Evolutionary conservation across 805 yeast species (phyloP), one percentile per base, ranked within the genome.

Genomic region (Komagataella phaffii): DNA sequence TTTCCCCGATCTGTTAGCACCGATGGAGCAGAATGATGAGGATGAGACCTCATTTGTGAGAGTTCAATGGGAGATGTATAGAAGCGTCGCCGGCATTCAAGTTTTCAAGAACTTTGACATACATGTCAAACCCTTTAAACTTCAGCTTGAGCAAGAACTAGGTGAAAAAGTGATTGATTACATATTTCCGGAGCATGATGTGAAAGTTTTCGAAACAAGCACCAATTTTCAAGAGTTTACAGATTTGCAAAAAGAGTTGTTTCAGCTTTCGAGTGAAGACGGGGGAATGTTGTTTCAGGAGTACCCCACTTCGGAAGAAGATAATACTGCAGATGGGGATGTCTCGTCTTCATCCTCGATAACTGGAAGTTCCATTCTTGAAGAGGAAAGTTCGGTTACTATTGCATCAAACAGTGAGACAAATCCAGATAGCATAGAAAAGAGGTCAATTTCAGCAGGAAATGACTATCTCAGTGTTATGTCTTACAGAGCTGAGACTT

Each of bases 51-150:
- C 78, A 54, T 62, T 83, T 6, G 64, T 66, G n/a, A 45, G 23
- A 6, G 64, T 81, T 2, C 61, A 67, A 8, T 90, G 98, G 98
- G 76, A 79, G n/a, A 78, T 85, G 81, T 77, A 84, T 50, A 79
- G 77, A 51, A 88, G 95, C 0, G 84, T 91, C 52, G 98, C 96
- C 36, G 98, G 98, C 8, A 88, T 90, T 50, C 77, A 85, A n/a
- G 81, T 90, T 21, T 72, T 90, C 67, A 81, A 80, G 53, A 69
- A 75, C 50, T 81, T 88, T 21, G 77, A 77, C 44, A 70, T 87
- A 17, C 64, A 67, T 1, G 63, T 88, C 17, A 74, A 76, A 50
- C 96, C 96, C 0, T 59, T 90, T 54, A 79, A 78, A 54, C 58
- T 91, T 2, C 85, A 83, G 56, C 63, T 91, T 44, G 97, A 90